These are phyloP conservation scores for Blastobotrys attinorum DNA, from an alignment of 805 yeast species.

Conservation along the genomic window DNA sequence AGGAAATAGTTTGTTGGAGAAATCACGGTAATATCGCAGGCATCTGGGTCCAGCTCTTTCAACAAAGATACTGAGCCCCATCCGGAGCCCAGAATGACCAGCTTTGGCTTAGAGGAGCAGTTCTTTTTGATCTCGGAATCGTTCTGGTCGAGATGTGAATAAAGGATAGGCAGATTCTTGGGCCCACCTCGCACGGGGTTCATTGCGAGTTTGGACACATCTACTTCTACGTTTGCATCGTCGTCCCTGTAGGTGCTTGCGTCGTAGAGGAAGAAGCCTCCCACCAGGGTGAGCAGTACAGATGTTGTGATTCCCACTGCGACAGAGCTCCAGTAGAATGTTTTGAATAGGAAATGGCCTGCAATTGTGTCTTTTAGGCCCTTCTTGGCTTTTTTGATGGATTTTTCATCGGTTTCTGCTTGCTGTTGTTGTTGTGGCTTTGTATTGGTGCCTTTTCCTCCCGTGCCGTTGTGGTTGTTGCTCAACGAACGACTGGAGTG, in stretches of 20 bases:
- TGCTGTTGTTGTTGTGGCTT: background rate
- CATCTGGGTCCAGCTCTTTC: slow-evolving; percentile 42
- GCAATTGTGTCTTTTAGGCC: background rate
- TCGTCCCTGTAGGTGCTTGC: slow-evolving; percentile 46
- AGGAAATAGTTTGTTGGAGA: slow-evolving; percentile 64
- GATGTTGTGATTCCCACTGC: slow-evolving; percentile 14
- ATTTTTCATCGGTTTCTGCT: background rate
- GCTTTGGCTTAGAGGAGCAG: slow-evolving; percentile 38
- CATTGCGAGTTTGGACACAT: slow-evolving; percentile 46
- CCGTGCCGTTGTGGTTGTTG: no score
- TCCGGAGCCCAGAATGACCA: slow-evolving; percentile 60
- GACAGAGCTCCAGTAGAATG: slow-evolving; percentile 12
- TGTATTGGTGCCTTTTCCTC: no score
- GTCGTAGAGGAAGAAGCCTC: slow-evolving; percentile 55
- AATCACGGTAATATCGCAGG: slow-evolving; percentile 57
- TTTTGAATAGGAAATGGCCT: slow-evolving; percentile 5
- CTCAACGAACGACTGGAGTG: no score
- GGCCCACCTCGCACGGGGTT: slow-evolving; percentile 60
- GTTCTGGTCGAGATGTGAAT: slow-evolving; percentile 47
- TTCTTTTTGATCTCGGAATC: slow-evolving; percentile 35
- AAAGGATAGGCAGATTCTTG: slow-evolving; percentile 56
- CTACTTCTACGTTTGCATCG: slow-evolving; percentile 34
- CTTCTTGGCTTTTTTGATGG: background rate
- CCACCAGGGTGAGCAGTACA: slow-evolving; percentile 22
- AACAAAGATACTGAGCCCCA: slow-evolving; percentile 64